These are phyloP conservation scores for Hymenoscyphus fructigenus DNA, from an alignment of 2,329 filamentous ascomycete genomes.

Conservation along the genomic window DNA sequence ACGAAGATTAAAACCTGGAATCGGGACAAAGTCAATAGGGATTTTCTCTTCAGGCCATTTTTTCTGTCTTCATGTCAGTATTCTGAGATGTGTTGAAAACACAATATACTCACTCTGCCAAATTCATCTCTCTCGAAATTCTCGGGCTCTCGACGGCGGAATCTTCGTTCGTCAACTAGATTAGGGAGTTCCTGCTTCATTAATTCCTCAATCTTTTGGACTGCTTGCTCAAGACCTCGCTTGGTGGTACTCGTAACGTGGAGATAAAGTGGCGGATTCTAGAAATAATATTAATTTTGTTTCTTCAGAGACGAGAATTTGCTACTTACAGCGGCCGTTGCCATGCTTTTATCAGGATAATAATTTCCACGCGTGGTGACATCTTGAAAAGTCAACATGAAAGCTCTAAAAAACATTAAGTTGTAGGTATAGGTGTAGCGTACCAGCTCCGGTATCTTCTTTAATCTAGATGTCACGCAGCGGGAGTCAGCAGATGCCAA, in stretches of 20 bases:
- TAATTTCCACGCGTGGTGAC: conserved; percentile 97
- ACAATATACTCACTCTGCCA: conserved; percentile 64
- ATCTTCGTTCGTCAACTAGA: conserved; percentile 89
- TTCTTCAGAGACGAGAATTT: not conserved
- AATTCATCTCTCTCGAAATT: conserved; percentile 86
- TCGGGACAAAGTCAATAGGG: conserved; percentile 82
- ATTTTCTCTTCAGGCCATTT: conserved; percentile 99
- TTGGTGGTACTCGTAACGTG: conserved; percentile 93
- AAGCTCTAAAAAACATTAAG: conserved; percentile 40
- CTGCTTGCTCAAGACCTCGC: conserved; percentile 84
- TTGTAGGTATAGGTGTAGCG: conserved; percentile 54
- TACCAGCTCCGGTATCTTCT: conserved; percentile 99
- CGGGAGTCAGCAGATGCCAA: conserved; percentile 92
- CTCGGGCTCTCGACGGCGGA: conserved; percentile 78
- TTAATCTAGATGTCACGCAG: conserved; percentile 94
- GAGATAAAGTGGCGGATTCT: conserved; percentile 93
- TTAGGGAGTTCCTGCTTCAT: conserved; percentile 96
- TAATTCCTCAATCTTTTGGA: conserved; percentile 86
- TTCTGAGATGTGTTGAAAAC: not conserved
- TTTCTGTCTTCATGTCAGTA: conserved; percentile 53
- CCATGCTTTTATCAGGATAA: conserved; percentile 97
- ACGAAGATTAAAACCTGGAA: conserved; percentile 92
- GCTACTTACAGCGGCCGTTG: conserved; percentile 77
- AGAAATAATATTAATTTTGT: conserved; percentile 22
- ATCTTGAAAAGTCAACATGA: conserved; percentile 75